These are phyloP conservation scores for Calonectria naviculata DNA, from an alignment of 2,329 filamentous ascomycete species.

Conservation along the genomic window DNA sequence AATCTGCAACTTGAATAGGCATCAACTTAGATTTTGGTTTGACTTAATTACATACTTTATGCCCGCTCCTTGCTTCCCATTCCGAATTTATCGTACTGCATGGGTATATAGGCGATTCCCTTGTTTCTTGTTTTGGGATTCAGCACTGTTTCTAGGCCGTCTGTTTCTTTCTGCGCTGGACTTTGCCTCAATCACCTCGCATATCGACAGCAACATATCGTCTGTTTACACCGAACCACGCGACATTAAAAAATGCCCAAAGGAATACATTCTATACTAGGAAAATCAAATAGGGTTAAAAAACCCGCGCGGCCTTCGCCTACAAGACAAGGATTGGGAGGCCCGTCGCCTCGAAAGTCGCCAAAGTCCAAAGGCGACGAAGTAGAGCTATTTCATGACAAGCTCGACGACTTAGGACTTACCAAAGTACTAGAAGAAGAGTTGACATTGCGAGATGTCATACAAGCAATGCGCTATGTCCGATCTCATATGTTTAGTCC, in stretches of 20 bases:
- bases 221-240: no score
- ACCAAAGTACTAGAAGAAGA: slow-evolving; percentile 65
- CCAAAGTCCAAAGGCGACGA: slow-evolving; percentile 36
- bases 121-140: not conserved
- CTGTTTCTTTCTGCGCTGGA: no score
- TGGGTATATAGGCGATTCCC: not conserved
- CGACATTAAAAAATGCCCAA: slow-evolving; percentile 40
- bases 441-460: slow-evolving; percentile 68
- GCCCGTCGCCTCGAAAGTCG: slow-evolving; percentile 41
- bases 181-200: not conserved
- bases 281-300: slow-evolving; percentile 48
- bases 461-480: slow-evolving; percentile 74
- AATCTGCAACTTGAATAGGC: not conserved
- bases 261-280: slow-evolving; percentile 52
- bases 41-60: not conserved
- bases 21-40: slow-evolving; percentile 3
- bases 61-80: not conserved
- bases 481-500: slow-evolving; percentile 71
- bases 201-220: not conserved
- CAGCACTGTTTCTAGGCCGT: no score
- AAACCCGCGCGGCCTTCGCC: slow-evolving; percentile 41
- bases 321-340: slow-evolving; percentile 26
- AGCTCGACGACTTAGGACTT: slow-evolving; percentile 70
- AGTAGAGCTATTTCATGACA: slow-evolving; percentile 50
- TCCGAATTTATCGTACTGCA: not conserved